Evolutionary conservation across 495 filamentous ascomycete genomes (phyloP).

Genomic region (Trichocladium antarcticum): DNA sequence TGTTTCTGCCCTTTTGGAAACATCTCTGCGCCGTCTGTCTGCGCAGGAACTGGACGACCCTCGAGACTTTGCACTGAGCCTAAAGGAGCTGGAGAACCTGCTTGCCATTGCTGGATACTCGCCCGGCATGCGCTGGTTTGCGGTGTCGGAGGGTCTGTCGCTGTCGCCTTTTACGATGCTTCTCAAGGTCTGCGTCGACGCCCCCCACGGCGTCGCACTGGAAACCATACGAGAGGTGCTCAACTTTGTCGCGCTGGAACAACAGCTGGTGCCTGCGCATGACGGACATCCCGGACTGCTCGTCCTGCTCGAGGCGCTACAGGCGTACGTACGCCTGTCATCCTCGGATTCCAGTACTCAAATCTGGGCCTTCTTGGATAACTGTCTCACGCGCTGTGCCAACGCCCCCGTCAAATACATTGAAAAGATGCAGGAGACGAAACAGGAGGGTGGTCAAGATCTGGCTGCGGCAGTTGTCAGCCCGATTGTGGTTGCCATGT

Average conservation of each 20-base stretch:
- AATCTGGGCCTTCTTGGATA: slow-evolving; percentile 62
- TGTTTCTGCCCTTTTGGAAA: slow-evolving; percentile 61
- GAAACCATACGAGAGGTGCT: slow-evolving; percentile 37
- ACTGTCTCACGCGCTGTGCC: slow-evolving; percentile 59
- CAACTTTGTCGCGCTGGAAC: slow-evolving; percentile 39
- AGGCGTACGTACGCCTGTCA: slow-evolving; percentile 9
- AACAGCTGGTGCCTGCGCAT: slow-evolving; percentile 36
- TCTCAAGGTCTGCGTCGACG: slow-evolving; percentile 42
- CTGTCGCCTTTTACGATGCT: slow-evolving; percentile 58
- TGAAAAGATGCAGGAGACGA: slow-evolving; percentile 37
- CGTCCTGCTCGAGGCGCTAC: slow-evolving; percentile 43
- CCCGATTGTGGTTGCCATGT: slow-evolving; percentile 49
- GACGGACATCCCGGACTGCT: slow-evolving; percentile 37
- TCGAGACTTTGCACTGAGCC: slow-evolving; percentile 40
- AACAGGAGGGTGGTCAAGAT: slow-evolving; percentile 17
- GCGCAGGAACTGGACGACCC: slow-evolving; percentile 34
- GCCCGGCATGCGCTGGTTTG: slow-evolving; percentile 71
- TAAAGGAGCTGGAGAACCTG: slow-evolving; percentile 63
- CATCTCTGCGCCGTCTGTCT: slow-evolving; percentile 43
- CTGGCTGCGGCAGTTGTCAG: slow-evolving; percentile 19
- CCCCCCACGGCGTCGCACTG: slow-evolving; percentile 32
- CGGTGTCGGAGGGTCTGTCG: slow-evolving; percentile 36
- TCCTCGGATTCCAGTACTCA: slow-evolving; percentile 4
- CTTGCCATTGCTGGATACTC: slow-evolving; percentile 67
- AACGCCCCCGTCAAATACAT: slow-evolving; percentile 67